Base-by-base conservation (phyloP, 1,139 yeast species). In the Suhomyces anneliseae region DNA sequence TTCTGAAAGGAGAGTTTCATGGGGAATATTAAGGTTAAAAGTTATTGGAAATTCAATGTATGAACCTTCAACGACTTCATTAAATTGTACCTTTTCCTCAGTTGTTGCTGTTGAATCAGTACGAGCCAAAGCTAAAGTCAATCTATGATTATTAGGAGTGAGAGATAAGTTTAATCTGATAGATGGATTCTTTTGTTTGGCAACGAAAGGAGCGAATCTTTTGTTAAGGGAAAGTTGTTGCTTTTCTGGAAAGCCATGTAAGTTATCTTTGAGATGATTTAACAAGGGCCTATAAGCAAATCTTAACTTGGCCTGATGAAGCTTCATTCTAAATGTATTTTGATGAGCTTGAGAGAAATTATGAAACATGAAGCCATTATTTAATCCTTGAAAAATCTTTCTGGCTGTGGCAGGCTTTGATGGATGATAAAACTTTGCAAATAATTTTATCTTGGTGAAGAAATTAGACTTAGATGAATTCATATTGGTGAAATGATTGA, bases 11-110 rank as follows among this genome's bases (percentile, higher is more conserved):
- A 80, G 67, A 7, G 82, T 71, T 51, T 75, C 71, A n/a, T 71
- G 59, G n/a, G 85, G 85, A 42, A 80, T 66, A 26, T 66, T 59
- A 36, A 69, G 63, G 38, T 65, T 56, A 37, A 68, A 67, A 49
- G 72, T 75, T 27, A 79, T 53, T 19, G 69, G 66, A 58, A 82
- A 82, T 52, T 82, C 87, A 40, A 82, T 78, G 58, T 70, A 75
- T 42, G 82, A 74, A 1, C 85, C 85, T 8, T 31, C 46, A 39
- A 44, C 40, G 12, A 47, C 46, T 29, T 53, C 53, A 38, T 45
- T 48, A 33, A 38, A 44, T 36, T 53, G 52, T 6, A 46, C 40
- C 39, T 54, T 53, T 40, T 63, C 68, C 42, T 58, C 57, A 8
- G 45, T 46, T 10, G 62, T 53, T 9, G 66, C 67, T 7, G 63